These are phyloP conservation scores for Acanthamoeba healyi DNA, from an alignment of 208 protist genomes.

Conservation along the genomic window DNA sequence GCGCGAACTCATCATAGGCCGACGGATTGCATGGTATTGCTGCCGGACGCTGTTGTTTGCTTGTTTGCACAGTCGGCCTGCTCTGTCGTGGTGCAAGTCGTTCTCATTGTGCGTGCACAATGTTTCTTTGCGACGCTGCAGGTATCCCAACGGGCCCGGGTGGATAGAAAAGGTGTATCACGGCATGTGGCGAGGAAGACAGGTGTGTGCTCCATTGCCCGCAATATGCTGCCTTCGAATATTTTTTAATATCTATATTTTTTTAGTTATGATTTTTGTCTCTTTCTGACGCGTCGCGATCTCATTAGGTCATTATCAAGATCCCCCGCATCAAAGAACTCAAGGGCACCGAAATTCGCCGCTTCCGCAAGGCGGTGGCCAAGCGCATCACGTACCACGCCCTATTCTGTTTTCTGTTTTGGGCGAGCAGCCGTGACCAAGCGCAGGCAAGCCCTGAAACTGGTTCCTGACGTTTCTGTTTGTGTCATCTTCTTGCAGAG, in stretches of 20 bases:
- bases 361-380: slow-evolving; percentile 51
- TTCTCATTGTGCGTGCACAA: too few species aligned
- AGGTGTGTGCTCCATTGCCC: slow-evolving; percentile 16
- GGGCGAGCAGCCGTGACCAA: too few species aligned
- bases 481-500: slow-evolving; percentile 7
- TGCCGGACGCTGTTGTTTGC: background rate
- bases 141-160: slow-evolving; percentile 7
- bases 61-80: background rate
- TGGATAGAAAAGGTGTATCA: slow-evolving; percentile 62
- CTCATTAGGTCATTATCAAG: background rate
- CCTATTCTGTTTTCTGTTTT: too few species aligned
- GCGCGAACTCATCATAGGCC: slow-evolving; percentile 6
- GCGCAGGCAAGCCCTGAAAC: too few species aligned
- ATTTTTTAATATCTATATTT: too few species aligned
- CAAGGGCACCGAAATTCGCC: slow-evolving; percentile 10
- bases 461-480: too few species aligned
- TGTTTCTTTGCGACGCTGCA: background rate
- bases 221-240: too few species aligned
- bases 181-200: slow-evolving; percentile 34
- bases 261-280: background rate
- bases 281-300: background rate
- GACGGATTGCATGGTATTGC: background rate
- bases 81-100: too few species aligned
- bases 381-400: slow-evolving; percentile 30
- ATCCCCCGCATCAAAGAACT: slow-evolving; percentile 39